A percentile compares a stretch with the other conserved stretches of the same genome.
Conservation (phyloP, 2,329 filamentous ascomycete species). For the Xylariaceae sp. region DNA sequence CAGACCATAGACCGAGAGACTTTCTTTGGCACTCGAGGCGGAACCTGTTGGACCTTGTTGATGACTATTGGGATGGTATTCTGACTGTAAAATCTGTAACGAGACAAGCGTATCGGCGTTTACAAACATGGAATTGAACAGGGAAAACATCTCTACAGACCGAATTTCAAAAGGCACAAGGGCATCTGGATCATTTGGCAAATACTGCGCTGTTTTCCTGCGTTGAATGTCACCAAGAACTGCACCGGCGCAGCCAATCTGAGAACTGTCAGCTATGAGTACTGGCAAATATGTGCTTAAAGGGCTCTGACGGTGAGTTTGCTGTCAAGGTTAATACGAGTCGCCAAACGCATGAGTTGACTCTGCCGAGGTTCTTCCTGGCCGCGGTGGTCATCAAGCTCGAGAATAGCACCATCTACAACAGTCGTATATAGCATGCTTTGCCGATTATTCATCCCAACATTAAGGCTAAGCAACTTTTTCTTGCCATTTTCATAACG, state of each 20-base stretch:
- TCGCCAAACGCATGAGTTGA: conserved; percentile 70
- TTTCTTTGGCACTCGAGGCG: conserved; percentile 74
- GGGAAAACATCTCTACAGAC: conserved; percentile 75
- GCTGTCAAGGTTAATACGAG: conserved; percentile 77
- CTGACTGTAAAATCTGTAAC: conserved; percentile 83
- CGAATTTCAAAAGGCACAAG: conserved; percentile 64
- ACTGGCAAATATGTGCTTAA: not conserved
- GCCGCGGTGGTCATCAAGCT: conserved; percentile 45
- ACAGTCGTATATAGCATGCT: conserved; percentile 69
- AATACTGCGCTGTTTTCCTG: conserved; percentile 65
- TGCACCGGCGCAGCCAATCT: conserved; percentile 86
- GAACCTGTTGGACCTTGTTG: conserved; percentile 71
- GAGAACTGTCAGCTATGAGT: conserved; percentile 22
- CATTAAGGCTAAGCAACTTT: conserved; percentile 66
- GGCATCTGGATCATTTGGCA: conserved; percentile 63
- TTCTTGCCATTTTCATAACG: conserved; percentile 68
- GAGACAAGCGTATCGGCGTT: conserved; percentile 80
- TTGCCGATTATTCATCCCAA: conserved; percentile 54
- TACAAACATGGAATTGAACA: conserved; percentile 73
- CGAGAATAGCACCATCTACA: conserved; percentile 46
- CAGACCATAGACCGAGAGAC: conserved; percentile 81
- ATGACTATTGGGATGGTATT: conserved; percentile 82
- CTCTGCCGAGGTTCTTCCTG: conserved; percentile 62
- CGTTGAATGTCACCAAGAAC: conserved; percentile 80
- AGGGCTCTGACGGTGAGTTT: conserved; percentile 62